Evolutionary conservation across 768 basidiomycete species (phyloP).

Genomic region (Auricularia auricula-judae): DNA sequence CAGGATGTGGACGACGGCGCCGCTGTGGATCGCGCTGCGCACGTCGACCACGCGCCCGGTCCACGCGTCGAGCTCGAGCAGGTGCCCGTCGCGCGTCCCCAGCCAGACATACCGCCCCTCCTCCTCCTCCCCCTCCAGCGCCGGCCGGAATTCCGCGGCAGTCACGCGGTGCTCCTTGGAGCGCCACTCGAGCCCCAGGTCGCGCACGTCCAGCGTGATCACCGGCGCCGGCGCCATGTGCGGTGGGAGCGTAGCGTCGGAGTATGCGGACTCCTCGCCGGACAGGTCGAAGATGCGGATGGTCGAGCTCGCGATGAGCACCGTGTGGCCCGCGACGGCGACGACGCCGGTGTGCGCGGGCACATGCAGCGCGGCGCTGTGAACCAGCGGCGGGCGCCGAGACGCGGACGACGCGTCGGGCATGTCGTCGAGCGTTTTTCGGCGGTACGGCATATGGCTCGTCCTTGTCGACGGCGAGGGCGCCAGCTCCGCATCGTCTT

Average conservation of each 20-base stretch:
- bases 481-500: slow-evolving; percentile 43
- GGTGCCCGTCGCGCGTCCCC: slow-evolving; percentile 82
- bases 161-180: slow-evolving; percentile 62
- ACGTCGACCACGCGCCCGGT: slow-evolving; percentile 45
- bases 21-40: slow-evolving; percentile 52
- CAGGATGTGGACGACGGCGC: slow-evolving; percentile 62
- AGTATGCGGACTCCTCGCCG: not conserved
- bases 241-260: not conserved
- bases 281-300: not conserved
- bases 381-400: slow-evolving; percentile 30
- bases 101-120: slow-evolving; percentile 66
- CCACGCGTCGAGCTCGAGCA: slow-evolving; percentile 71
- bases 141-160: slow-evolving; percentile 66
- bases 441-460: not conserved
- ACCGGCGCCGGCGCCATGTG: slow-evolving; percentile 37
- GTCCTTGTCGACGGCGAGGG: slow-evolving; percentile 26
- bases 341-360: slow-evolving; percentile 43
- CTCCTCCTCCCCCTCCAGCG: slow-evolving; percentile 28
- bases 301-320: not conserved
- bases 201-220: slow-evolving; percentile 48
- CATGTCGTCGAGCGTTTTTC: slow-evolving; percentile 15
- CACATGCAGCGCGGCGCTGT: slow-evolving; percentile 34
- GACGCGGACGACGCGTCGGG: slow-evolving; percentile 65
- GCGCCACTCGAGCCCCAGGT: slow-evolving; percentile 34
- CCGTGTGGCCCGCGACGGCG: slow-evolving; percentile 36